Evolutionary conservation across 352 stramenopile species (phyloP), one percentile per base, ranked within the genome.

Genomic region (Thraustotheca clavata): DNA sequence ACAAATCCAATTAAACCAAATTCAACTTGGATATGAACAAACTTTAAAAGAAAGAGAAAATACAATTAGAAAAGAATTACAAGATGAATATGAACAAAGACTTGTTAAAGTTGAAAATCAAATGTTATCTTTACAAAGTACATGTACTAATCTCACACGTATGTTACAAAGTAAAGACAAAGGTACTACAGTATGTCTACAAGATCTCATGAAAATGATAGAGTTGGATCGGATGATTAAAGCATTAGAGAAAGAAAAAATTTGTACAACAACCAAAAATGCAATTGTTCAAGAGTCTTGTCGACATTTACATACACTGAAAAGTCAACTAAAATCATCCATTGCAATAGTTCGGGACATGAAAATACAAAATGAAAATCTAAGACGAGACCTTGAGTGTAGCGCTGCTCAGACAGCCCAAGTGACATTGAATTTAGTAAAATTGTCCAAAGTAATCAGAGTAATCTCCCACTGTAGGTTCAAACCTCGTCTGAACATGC

Each of bases 251-350:
- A 33, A 38, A 4, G 57, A 65, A 22, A 18, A 20, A 12, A 11
- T 65, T 11, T 46, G 31, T 2, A 29, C 33, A 9, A 27, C 57
- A 14, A 24, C 52, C 36, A 34, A 20, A 26, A 46, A 65, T 20
- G 29, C 38, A 4, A 4, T 36, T 33, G 12, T 65, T 7, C 57
- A 54, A 5, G 57, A 65, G 32, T 38, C 35, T 11, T 55, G 38
- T n/a, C 36, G 57, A 20, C 57, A 65, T 31, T 41, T 65, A n/a
- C 16, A 47, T n/a, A 65, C 38, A 20, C 26, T 65, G 57, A 18
- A 46, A 55, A 65, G 46, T 22, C 57, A 65, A 4, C 14, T 55
- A 16, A 65, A 65, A 1, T 36, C 46, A 4, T 16, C 57, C 12
- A 24, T n/a, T 16, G 57, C 20, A 9, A 29, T n/a, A 18, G n/a